These are phyloP conservation scores for Aspergillus arachidicola DNA, from an alignment of 2,329 filamentous ascomycete species.

Conservation along the genomic window DNA sequence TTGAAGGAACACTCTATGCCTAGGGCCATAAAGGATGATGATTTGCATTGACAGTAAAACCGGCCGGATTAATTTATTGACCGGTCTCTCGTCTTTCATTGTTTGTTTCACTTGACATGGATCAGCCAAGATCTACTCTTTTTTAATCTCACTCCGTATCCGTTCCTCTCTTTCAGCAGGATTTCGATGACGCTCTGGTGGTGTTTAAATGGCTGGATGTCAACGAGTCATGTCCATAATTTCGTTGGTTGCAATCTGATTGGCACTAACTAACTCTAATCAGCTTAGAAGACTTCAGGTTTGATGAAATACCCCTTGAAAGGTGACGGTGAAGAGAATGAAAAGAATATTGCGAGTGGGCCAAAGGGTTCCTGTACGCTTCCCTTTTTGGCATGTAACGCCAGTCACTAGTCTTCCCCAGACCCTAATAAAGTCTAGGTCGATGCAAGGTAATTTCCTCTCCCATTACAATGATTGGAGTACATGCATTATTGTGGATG, in stretches of 20 bases:
- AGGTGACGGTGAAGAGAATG: neutral
- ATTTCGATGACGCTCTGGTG: neutral
- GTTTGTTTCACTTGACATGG: constrained; percentile 4
- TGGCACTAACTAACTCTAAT: neutral
- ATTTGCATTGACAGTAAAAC: neutral
- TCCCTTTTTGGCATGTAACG: neutral
- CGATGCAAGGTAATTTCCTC: neutral
- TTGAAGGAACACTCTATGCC: too few species aligned
- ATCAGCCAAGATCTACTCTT: neutral
- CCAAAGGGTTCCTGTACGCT: neutral
- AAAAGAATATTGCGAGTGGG: neutral
- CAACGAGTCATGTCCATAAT: neutral
- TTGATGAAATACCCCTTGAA: neutral
- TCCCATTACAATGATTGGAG: neutral
- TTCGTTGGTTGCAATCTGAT: neutral
- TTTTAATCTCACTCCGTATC: neutral
- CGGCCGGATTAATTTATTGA: constrained; percentile 2
- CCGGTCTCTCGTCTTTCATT: neutral
- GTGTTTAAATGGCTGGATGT: neutral
- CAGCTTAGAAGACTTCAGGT: neutral
- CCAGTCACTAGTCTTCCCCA: too few species aligned
- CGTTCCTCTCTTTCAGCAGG: neutral
- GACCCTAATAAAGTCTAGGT: neutral
- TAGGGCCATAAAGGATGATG: neutral
- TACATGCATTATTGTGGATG: neutral